Base-by-base conservation (phyloP, 768 basidiomycete species). In the Lactifluus rugatus region DNA sequence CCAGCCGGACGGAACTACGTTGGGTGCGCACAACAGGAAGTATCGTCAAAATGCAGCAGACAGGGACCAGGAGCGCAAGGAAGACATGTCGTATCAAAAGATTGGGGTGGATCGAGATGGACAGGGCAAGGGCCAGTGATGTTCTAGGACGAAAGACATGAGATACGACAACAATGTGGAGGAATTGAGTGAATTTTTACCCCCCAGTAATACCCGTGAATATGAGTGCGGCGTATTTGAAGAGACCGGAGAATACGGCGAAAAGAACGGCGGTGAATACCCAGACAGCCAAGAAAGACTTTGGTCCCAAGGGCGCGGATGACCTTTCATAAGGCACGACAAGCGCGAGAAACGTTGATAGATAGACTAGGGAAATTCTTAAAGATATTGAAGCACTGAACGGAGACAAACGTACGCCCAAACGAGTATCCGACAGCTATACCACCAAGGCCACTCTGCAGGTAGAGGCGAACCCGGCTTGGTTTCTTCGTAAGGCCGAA, bases 391-490 rank as follows among this genome's bases (percentile, higher is more conserved):
- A 28, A 62, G 52, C 51, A 55, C 56, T n/a, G 49, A 41, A 26
- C 19, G 52, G 54, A 44, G 42, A 47, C 17, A 19, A 52, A 73
- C 79, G 36, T 66, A 85, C 85, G 65, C 55, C 84, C 84, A 62
- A 83, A 83, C 2, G 73, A 69, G 68, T 76, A 85, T 25, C 84
- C 85, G 17, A 72, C 68, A 14, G 76, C 74, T 21, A 84, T 60
- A 16, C 85, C 85, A 52, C 85, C 85, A 19, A 85, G 59, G 3
- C 85, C 85, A 46, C 85, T 84, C 66, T 80, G 80, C 10, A 85
- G 68, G 10, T 72, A 65, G 67, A 73, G 79, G 31, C 60, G 67
- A 26, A 71, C 66, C n/a, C 62, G 68, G 23, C 67, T 69, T 23
- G 68, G 69, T 49, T 54, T 61, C 46, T 54, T 52, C 28, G 42